Evolutionary conservation across 2,329 filamentous ascomycete genomes (phyloP).

Genomic region (Trichophyton verrucosum): DNA sequence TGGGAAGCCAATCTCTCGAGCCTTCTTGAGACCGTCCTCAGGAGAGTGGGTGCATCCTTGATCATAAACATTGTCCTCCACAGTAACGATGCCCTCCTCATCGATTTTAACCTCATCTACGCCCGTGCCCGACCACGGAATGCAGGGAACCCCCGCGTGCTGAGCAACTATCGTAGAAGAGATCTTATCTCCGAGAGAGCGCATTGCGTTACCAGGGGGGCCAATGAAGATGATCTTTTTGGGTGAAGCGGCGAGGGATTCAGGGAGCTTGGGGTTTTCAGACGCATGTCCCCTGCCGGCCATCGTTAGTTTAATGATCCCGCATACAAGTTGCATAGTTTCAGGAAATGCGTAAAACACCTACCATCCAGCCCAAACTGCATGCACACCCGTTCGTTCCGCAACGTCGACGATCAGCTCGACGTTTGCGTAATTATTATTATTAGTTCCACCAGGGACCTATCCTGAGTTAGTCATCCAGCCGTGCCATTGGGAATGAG

Average conservation of each 20-base stretch:
- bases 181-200: conserved; percentile 98
- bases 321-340: conserved; percentile 6
- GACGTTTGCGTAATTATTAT: conserved; percentile 99
- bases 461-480: conserved; percentile 17
- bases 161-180: conserved; percentile 98
- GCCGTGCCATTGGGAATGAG: not conserved
- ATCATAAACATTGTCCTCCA: conserved; percentile 70
- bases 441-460: conserved; percentile 96
- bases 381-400: conserved; percentile 96
- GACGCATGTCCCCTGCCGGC: conserved; percentile 76
- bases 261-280: conserved; percentile 94
- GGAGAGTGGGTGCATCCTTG: conserved; percentile 85
- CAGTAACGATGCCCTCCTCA: conserved; percentile 76
- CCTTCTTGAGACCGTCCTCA: conserved; percentile 77
- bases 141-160: conserved; percentile 89
- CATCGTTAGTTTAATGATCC: conserved; percentile 9
- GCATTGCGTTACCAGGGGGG: conserved; percentile 94
- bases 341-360: conserved; percentile 20
- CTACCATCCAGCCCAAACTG: conserved; percentile 97
- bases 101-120: conserved; percentile 72
- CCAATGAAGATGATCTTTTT: conserved; percentile 99
- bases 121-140: conserved; percentile 97
- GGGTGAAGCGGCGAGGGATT: conserved; percentile 86
- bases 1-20: conserved; percentile 86
- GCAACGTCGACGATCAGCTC: conserved; percentile 98